A percentile compares a stretch with the other conserved stretches of the same genome.
phyloP scores from a whole-genome alignment of 441 rosid species.

The Bocquillonia castaneifolia region DNA sequence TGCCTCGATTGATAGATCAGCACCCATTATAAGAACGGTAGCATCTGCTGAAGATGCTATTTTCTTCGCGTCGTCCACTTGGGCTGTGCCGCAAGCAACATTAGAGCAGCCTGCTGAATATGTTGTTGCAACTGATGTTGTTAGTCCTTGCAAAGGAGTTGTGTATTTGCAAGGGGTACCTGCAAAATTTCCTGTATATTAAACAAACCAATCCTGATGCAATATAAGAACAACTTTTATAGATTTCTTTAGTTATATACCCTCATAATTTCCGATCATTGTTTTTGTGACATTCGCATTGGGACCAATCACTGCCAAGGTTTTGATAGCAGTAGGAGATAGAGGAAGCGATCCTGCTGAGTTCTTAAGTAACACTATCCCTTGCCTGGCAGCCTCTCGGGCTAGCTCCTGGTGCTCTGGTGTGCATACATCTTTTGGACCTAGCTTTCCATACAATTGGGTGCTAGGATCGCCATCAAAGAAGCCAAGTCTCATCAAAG shows the following conservation, averaged over 20 bases:
- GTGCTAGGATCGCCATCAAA: slow-evolving; percentile 78
- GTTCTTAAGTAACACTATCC: slow-evolving; percentile 82
- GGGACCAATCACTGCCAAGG: slow-evolving; percentile 85
- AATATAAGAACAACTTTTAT: neutral
- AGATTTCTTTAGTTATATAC: slow-evolving; percentile 21
- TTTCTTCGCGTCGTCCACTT: slow-evolving; percentile 45
- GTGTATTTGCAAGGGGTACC: slow-evolving; percentile 77
- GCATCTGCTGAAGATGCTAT: slow-evolving; percentile 60
- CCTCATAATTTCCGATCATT: slow-evolving; percentile 94
- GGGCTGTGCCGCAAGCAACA: slow-evolving; percentile 52
- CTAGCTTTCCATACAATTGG: slow-evolving; percentile 63
- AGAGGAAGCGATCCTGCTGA: slow-evolving; percentile 51
- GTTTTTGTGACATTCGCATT: slow-evolving; percentile 75
- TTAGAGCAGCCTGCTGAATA: slow-evolving; percentile 56
- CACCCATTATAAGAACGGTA: slow-evolving; percentile 64
- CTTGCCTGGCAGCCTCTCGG: slow-evolving; percentile 79
- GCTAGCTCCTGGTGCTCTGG: slow-evolving; percentile 62
- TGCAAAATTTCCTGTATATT: slow-evolving; percentile 14
- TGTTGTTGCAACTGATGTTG: slow-evolving; percentile 48
- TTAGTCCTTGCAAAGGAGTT: slow-evolving; percentile 69
- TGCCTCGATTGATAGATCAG: slow-evolving; percentile 61
- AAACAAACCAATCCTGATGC: neutral
- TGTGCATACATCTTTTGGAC: slow-evolving; percentile 84
- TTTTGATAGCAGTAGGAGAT: slow-evolving; percentile 44
- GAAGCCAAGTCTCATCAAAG: slow-evolving; percentile 79